Conservation (phyloP, 192 early-diverging fungal species). For the Coemansia sp. region DNA sequence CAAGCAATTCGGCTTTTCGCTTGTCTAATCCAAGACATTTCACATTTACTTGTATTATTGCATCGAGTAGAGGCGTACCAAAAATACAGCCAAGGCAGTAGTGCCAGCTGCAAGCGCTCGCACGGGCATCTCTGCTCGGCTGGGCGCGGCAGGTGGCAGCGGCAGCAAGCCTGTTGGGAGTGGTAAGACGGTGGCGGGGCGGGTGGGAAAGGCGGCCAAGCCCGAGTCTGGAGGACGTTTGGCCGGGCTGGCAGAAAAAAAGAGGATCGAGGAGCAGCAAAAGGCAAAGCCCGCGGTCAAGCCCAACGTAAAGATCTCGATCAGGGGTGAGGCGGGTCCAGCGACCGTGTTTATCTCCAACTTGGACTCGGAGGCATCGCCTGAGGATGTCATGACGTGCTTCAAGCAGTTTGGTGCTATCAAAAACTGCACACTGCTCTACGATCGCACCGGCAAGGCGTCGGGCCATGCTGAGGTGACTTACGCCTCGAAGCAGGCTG, state of each 20-base stretch:
- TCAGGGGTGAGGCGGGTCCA: conserved; percentile 49
- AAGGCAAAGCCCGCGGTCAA: conserved; percentile 3
- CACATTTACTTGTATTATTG: neutral
- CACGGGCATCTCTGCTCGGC: conserved; percentile 17
- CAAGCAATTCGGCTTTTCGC: neutral
- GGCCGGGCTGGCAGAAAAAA: conserved; percentile 24
- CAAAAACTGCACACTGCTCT: conserved; percentile 53
- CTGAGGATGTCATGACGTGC: conserved; percentile 56
- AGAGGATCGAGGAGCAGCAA: neutral
- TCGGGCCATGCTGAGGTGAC: conserved; percentile 55
- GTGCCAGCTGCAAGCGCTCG: conserved; percentile 10
- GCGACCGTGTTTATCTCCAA: conserved; percentile 53
- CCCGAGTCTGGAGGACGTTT: conserved; percentile 15
- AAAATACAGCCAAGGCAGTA: conserved; percentile 21
- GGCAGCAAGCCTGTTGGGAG: neutral
- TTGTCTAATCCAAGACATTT: too few relatives aligned
- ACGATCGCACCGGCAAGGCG: conserved; percentile 42
- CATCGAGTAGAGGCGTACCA: conserved; percentile 29
- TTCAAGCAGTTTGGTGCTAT: conserved; percentile 57
- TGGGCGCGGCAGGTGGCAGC: conserved; percentile 16
- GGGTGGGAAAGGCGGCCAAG: conserved; percentile 18
- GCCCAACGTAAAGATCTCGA: conserved; percentile 26
- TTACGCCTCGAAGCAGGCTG: conserved; percentile 38
- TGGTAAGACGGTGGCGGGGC: neutral
- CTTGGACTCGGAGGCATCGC: conserved; percentile 51